phyloP scores from a whole-genome alignment of 495 filamentous ascomycete genomes.

The Evernia prunastri region DNA sequence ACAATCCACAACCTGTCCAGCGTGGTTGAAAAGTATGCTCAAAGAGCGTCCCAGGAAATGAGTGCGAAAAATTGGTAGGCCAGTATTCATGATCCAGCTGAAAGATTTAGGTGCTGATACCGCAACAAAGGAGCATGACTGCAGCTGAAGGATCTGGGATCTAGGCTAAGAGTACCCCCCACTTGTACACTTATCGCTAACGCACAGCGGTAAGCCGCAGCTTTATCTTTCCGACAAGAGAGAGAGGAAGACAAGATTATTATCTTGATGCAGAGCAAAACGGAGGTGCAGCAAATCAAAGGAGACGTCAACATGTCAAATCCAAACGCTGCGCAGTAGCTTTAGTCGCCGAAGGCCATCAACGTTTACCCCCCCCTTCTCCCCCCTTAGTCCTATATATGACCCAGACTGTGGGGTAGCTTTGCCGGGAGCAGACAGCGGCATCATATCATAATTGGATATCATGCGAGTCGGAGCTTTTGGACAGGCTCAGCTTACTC shows the following conservation, averaged over 20 bases:
- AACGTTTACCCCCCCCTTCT: not conserved
- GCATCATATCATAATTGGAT: not conserved
- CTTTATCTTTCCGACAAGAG: not conserved
- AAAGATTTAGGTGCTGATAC: not conserved
- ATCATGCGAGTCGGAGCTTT: not conserved
- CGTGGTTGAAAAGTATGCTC: not conserved
- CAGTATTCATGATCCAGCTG: not conserved
- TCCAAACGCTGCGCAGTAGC: not conserved
- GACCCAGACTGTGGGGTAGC: slow-evolving; percentile 7
- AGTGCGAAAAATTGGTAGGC: not conserved
- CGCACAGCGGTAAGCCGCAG: not conserved
- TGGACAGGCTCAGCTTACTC: not conserved
- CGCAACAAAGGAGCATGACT: not conserved
- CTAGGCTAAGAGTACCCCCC: not conserved
- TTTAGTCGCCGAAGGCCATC: not conserved
- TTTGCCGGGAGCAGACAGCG: slow-evolving; percentile 9
- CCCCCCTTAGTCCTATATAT: no score
- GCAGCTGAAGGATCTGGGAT: not conserved
- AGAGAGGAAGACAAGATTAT: not conserved
- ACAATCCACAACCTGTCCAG: not conserved
- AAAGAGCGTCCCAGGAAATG: not conserved
- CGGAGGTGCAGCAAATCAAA: not conserved
- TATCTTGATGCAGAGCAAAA: not conserved
- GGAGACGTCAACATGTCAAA: not conserved
- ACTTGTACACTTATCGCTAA: slow-evolving; percentile 1